A percentile compares a stretch with the other conserved stretches of the same genome.
phyloP scores from a whole-genome alignment of 257 asterid genomes.

The Lithospermum erythrorhizon region DNA sequence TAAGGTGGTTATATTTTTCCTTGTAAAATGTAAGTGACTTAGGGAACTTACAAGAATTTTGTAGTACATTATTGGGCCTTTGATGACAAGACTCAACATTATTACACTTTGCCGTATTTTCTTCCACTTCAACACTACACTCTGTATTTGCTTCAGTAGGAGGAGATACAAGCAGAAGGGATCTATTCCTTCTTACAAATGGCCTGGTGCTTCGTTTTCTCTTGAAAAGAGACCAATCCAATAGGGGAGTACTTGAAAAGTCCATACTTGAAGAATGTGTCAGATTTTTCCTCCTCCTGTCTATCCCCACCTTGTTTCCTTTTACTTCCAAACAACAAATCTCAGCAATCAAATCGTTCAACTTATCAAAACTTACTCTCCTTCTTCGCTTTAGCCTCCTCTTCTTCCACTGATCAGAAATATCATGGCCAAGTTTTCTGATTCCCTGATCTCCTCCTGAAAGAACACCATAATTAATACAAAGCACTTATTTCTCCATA shows the following conservation, averaged over 20 bases:
- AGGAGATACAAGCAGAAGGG: slow-evolving; percentile 3
- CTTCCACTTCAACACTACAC: neutral
- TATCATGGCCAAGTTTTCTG: too few relatives aligned
- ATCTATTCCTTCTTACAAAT: neutral
- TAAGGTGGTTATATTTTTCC: too few relatives aligned
- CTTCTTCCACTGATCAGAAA: neutral
- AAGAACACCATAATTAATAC: neutral
- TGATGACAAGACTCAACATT: too few relatives aligned
- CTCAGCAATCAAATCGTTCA: neutral
- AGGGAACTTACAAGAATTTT: neutral
- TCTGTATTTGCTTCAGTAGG: neutral
- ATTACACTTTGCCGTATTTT: neutral
- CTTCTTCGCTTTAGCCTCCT: neutral
- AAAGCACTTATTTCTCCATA: too few relatives aligned
- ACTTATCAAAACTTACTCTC: neutral
- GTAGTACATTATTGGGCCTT: neutral
- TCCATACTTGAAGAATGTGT: neutral
- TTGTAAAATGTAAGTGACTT: too few relatives aligned
- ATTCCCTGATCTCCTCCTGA: neutral
- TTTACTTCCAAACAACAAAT: too few relatives aligned
- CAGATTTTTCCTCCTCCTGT: neutral
- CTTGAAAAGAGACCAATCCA: neutral
- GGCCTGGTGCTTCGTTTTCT: slow-evolving; percentile 11
- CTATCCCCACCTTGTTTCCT: neutral
- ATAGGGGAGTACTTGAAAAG: neutral